Evolutionary conservation across 2,329 filamentous ascomycete genomes (phyloP), one percentile per base, ranked within the genome.

Genomic region (Hypoxylon sp.): DNA sequence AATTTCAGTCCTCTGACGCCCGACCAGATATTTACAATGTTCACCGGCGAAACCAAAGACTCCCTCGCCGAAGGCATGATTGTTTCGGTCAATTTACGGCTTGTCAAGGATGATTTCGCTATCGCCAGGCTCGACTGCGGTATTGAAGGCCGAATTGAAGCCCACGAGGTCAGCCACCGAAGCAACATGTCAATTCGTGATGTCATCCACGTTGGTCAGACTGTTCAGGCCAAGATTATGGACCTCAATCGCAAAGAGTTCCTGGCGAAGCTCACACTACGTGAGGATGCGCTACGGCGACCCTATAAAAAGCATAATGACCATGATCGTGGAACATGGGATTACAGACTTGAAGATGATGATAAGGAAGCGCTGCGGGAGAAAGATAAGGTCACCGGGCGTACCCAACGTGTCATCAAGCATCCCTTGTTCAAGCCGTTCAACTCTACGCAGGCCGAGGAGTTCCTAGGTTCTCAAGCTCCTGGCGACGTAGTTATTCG

Each of bases 381-480:
- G 79, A 97, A 94, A 82, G 93, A 96, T 76, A 92, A 93, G 77
- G 88, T 89, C 10, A 93, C 93, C 17, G 94, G 93, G 13, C 93
- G 96, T 54, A 92, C 93, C 2, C 93, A 97, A 79, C 90, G 96
- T 79, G 96, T 99, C 66, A 96, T 99, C 84, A 99, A 99, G 80
- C 96, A 99, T 78, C 95, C 96, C 27, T 88, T 98, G 15, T 99
- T 98, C 88, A 92, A 91, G 74, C 91, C 94, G 0, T 98, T 97
- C 86, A 98, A 97, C 80, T 89, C 93, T 31, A 89, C 90, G 2
- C 94, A 98, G 81, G 96, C 96, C 0, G 93, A 98, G 80, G 93
- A 98, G 79, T 98, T 92, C 79, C 87, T 99, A 32, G 94, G 94
- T 46, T 93, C 92, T 13, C 93, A 97, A 79, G 88, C 91, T 56